Percentiles rank a stretch among this genome's conserved stretches.
Evolutionary conservation across 768 basidiomycete species (phyloP).

Genomic region (Agaricus bisporus): DNA sequence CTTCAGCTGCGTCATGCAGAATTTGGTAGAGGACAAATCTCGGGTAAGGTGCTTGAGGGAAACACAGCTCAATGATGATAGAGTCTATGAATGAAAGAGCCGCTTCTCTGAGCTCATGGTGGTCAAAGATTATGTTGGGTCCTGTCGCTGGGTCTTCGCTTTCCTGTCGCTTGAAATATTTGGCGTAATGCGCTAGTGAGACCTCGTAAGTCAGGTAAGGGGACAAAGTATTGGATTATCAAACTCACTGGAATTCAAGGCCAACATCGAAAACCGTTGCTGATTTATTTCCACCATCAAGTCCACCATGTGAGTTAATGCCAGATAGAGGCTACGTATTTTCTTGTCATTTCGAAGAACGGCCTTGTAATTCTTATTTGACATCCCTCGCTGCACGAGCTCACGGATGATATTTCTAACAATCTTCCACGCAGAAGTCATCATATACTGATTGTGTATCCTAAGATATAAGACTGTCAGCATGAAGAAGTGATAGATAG

Average conservation of each 20-base stretch:
- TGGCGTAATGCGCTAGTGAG: slow-evolving; percentile 59
- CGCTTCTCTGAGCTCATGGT: slow-evolving; percentile 46
- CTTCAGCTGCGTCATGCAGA: slow-evolving; percentile 65
- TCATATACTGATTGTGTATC: slow-evolving; percentile 76
- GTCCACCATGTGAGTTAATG: slow-evolving; percentile 57
- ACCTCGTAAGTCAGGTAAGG: slow-evolving; percentile 1
- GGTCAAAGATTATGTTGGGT: slow-evolving; percentile 51
- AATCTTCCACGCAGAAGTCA: slow-evolving; percentile 80
- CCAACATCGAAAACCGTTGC: slow-evolving; percentile 59
- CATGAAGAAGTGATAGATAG: neutral
- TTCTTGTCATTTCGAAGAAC: slow-evolving; percentile 46
- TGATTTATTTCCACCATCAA: slow-evolving; percentile 57
- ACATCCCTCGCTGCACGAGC: slow-evolving; percentile 48
- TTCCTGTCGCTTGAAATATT: slow-evolving; percentile 60
- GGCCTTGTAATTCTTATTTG: slow-evolving; percentile 43
- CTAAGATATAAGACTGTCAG: slow-evolving; percentile 28
- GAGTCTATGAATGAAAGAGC: slow-evolving; percentile 79
- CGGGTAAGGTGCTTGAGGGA: slow-evolving; percentile 65
- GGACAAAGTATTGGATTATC: no score
- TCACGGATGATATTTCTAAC: slow-evolving; percentile 53
- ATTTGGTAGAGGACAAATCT: slow-evolving; percentile 59
- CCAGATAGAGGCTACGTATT: slow-evolving; percentile 56
- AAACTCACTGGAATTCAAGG: slow-evolving; percentile 60
- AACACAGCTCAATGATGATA: slow-evolving; percentile 76
- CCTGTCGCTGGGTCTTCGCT: slow-evolving; percentile 34